Percentiles rank a stretch among this genome's conserved stretches.
Evolutionary conservation across 345 rosid genomes (phyloP).

Genomic region (Eucalyptus polybractea): DNA sequence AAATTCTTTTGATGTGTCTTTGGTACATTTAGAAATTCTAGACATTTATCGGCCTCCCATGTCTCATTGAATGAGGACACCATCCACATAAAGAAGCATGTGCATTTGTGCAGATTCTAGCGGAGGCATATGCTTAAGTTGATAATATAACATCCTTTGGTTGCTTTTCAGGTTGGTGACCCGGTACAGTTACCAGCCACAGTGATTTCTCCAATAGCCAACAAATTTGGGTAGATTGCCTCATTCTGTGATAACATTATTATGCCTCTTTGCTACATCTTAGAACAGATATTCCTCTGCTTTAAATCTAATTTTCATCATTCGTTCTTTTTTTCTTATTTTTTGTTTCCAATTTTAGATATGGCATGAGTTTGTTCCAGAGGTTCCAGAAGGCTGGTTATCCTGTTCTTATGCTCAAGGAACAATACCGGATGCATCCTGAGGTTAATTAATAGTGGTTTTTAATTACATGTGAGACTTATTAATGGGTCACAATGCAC

Average conservation of each 20-base stretch:
- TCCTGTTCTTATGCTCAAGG: conserved; percentile 88
- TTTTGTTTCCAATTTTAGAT: conserved; percentile 27
- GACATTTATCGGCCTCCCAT: neutral
- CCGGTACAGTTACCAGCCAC: conserved; percentile 97
- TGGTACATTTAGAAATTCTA: neutral
- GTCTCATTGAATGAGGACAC: neutral
- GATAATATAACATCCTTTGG: neutral
- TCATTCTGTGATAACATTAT: neutral
- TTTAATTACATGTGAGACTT: neutral
- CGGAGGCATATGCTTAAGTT: neutral
- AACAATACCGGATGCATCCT: conserved; percentile 97
- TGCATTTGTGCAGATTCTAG: neutral
- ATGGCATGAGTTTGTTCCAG: conserved; percentile 89
- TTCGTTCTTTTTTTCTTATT: neutral
- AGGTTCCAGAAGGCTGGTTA: conserved; percentile 95
- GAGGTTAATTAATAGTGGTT: conserved; percentile 33
- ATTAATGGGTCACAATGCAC: neutral
- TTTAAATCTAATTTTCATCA: neutral
- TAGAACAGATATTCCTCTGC: neutral
- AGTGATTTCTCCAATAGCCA: conserved; percentile 79
- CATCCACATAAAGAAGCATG: neutral
- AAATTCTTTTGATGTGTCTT: neutral
- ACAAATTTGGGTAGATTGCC: conserved; percentile 49
- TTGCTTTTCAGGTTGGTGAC: conserved; percentile 70
- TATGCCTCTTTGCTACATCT: neutral